Base-by-base conservation (phyloP, 345 rosid species). In the Eucalyptus grandis region DNA sequence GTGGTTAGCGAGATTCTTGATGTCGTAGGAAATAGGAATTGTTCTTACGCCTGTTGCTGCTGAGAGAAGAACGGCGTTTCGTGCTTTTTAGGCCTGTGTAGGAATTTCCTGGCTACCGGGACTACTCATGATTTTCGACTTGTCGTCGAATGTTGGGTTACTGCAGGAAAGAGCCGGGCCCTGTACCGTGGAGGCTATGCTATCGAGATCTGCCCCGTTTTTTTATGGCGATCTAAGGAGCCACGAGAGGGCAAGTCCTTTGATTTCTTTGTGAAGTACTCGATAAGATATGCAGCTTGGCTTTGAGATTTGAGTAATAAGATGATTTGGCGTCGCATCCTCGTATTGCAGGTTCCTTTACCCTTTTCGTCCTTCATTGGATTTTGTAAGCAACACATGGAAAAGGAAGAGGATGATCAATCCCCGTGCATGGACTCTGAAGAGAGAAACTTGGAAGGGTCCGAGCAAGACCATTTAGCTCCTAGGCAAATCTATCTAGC, bases 161-260 rank as follows among this genome's bases (percentile, higher is more conserved):
- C 49, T 86, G 72, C 89, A 97, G 99, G 98, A 92, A 89, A 94
- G 89, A 88, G 93, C 91, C 30, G 98, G 99, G 54, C 92, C 96
- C 11, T 92, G 94, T 47, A 91, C 86, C 4, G 97, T 96, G 87
- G 98, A 97, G 91, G 98, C 96, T 50, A 96, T 98, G 98, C 92
- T 95, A 86, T 94, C 98, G 37, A 92, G 92, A 92, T 89, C 94
- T 7, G 99, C 97, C 11, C 96, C 97, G 0, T 93, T 96, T 34
- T 96, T 96, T 88, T 95, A 94, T 86, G 98, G 97, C 89, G 98
- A 95, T 91, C 93, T 97, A 81, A 94, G 99, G 95, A 94, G 96
- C 93, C 99, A 98, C 83, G 98, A 98, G 93, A 95, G 98, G 95
- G 98, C 95, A 94, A 92, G 91, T 40, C 53, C 46, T 21, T 16